These are phyloP conservation scores for Phaseolus coccineus DNA, from an alignment of 331 rosid species.

Conservation along the genomic window DNA sequence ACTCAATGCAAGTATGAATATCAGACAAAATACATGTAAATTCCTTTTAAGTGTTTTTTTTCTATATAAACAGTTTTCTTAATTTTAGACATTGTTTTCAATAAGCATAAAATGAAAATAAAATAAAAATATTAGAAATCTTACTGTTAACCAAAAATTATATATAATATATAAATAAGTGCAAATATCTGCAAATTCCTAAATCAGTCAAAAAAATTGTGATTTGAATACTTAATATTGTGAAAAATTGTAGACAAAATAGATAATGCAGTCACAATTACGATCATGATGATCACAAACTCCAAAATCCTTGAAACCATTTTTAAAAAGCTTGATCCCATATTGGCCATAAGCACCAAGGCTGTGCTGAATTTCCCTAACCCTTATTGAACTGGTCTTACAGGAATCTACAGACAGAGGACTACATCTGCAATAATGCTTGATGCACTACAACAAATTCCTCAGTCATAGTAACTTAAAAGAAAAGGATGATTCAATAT, in stretches of 20 bases:
- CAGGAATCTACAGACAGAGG: conserved; percentile 1
- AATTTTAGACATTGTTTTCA: too few species aligned
- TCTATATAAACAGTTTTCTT: too few species aligned
- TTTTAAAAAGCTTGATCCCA: not conserved
- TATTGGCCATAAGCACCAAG: conserved; percentile 9
- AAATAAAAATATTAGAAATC: too few species aligned
- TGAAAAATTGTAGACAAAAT: not conserved
- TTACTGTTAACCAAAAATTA: too few species aligned
- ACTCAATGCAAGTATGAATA: too few species aligned
- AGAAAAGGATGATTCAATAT: conserved; percentile 29
- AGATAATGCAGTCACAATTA: not conserved
- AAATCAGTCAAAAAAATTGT: not conserved
- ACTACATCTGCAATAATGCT: conserved; percentile 27
- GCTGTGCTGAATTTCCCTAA: not conserved
- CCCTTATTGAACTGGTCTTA: conserved; percentile 9
- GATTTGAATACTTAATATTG: not conserved
- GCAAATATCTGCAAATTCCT: not conserved
- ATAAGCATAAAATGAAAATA: too few species aligned
- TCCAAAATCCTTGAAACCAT: not conserved
- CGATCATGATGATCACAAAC: not conserved
- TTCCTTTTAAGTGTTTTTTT: too few species aligned
- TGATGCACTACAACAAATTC: conserved; percentile 14
- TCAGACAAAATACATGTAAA: too few species aligned
- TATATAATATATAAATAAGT: too few species aligned
- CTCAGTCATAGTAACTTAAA: conserved; percentile 7